Evolutionary conservation across 176 grass and related monocot genomes (phyloP), one percentile per base, ranked within the genome.

Genomic region (Cenchrus fungigraminus): DNA sequence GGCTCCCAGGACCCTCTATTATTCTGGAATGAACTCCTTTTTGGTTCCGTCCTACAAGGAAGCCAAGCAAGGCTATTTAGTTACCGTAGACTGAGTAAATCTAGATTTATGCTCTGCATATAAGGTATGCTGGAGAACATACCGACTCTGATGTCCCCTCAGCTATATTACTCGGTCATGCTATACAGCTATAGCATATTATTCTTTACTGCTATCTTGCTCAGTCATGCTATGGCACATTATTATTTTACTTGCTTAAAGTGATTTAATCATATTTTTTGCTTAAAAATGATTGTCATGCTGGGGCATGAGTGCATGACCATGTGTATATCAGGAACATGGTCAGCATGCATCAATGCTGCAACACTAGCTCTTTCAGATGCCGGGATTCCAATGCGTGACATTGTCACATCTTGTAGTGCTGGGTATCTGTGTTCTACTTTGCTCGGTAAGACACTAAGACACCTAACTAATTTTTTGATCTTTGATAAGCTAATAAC

Each of bases 301-400:
- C 71, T 84, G 60, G 60, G 65, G 45, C 45, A 46, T 44, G 43
- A 25, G 25, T 25, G 28, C 65, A 84, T 69, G 62, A 67, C 19
- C 69, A 66, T 49, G 20, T 81, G 19, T 75, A 49, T 76, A 76
- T 85, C 64, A 99, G 91, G 91, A 89, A 96, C 97, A 53, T 87
- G 93, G 86, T 94, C 97, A 69, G 97, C 97, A 71, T 99, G 91
- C 86, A 99, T 99, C 82, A 99, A 99, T 94, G 91, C 91, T 85
- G 97, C 97, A 80, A 98, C 97, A 65, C 61, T 98, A 80, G 97
- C 97, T 77, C 91, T 98, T 83, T 91, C 97, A 81, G 89, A 95
- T 89, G 97, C 93, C 65, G 89, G 97, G 32, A 89, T 98, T 82
- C 97, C 97, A 79, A 98, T 98, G 93, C 84, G 84, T 62, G 97